These are phyloP conservation scores for Phytophthora brassicae DNA, from an alignment of 352 stramenopile genomes.

Conservation along the genomic window DNA sequence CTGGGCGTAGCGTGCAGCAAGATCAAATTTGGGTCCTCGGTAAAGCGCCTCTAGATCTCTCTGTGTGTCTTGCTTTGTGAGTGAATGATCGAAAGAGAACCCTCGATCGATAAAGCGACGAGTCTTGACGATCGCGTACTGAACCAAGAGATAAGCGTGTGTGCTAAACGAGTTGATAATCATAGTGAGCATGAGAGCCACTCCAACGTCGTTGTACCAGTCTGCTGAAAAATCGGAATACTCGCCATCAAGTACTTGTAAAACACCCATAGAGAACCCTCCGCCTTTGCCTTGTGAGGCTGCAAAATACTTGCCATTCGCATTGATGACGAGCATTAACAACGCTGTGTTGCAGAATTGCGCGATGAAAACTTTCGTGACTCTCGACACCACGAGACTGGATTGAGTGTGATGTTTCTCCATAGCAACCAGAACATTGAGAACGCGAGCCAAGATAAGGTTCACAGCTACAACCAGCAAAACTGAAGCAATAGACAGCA, in stretches of 20 bases:
- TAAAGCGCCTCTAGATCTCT: conserved; percentile 80
- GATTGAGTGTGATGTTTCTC: conserved; percentile 84
- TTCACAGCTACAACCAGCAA: conserved; percentile 77
- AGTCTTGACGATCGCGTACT: conserved; percentile 54
- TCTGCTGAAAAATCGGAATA: conserved; percentile 75
- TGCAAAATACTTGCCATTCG: conserved; percentile 72
- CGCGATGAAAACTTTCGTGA: conserved; percentile 77
- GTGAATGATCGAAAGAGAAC: conserved; percentile 61
- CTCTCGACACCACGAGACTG: conserved; percentile 64
- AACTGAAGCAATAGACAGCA: conserved; percentile 62
- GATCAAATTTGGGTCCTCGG: conserved; percentile 75
- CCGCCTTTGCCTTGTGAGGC: background rate
- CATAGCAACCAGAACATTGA: conserved; percentile 68
- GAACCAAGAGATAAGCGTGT: conserved; percentile 60
- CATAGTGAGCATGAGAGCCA: conserved; percentile 84
- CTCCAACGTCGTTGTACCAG: conserved; percentile 82
- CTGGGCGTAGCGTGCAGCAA: conserved; percentile 69
- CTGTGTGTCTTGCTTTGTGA: conserved; percentile 78
- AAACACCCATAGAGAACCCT: conserved; percentile 33
- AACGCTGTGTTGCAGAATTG: conserved; percentile 86
- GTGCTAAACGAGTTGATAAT: conserved; percentile 79
- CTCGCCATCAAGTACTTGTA: conserved; percentile 67
- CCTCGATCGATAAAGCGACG: conserved; percentile 61
- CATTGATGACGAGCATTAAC: conserved; percentile 79
- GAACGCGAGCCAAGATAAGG: conserved; percentile 58